Percentiles rank a stretch among this genome's conserved stretches.
phyloP scores from a whole-genome alignment of 371 early-diverging fungal species.

The Apophysomyces ossiformis region DNA sequence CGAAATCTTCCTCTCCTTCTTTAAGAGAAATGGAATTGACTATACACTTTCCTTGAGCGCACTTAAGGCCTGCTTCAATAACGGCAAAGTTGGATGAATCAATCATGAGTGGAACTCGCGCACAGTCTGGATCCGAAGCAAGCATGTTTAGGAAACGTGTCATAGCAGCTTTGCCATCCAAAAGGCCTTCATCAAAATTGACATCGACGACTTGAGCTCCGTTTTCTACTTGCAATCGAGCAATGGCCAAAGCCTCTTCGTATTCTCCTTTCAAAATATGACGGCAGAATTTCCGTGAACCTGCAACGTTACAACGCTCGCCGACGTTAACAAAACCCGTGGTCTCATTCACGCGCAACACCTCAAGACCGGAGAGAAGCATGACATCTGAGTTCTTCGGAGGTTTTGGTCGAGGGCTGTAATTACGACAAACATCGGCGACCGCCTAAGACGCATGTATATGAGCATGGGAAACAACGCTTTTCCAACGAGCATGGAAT shows the following conservation, averaged over 20 bases:
- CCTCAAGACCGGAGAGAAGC: conserved; percentile 87
- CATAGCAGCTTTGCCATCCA: conserved; percentile 94
- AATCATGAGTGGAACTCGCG: conserved; percentile 87
- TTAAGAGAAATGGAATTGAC: conserved; percentile 95
- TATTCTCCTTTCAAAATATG: conserved; percentile 88
- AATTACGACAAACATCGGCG: conserved; percentile 73
- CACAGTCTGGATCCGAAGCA: conserved; percentile 94
- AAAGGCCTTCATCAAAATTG: conserved; percentile 95
- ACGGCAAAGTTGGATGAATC: conserved; percentile 97
- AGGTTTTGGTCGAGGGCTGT: conserved; percentile 76
- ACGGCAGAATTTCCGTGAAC: conserved; percentile 90
- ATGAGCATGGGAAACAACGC: background rate
- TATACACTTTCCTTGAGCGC: conserved; percentile 95
- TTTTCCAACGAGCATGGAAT: too few species aligned
- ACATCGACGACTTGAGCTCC: conserved; percentile 94
- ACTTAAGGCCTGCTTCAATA: conserved; percentile 92
- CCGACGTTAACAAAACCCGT: conserved; percentile 94
- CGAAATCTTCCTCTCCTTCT: conserved; percentile 92
- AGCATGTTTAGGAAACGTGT: conserved; percentile 88
- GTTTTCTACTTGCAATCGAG: conserved; percentile 90
- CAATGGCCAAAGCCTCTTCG: conserved; percentile 93
- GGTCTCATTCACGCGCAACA: conserved; percentile 71
- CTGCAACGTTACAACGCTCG: conserved; percentile 96
- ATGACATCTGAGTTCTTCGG: conserved; percentile 67
- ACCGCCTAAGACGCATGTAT: conserved; percentile 59